Conservation (phyloP, 2,329 filamentous ascomycete genomes). For the Periconia digitata region DNA sequence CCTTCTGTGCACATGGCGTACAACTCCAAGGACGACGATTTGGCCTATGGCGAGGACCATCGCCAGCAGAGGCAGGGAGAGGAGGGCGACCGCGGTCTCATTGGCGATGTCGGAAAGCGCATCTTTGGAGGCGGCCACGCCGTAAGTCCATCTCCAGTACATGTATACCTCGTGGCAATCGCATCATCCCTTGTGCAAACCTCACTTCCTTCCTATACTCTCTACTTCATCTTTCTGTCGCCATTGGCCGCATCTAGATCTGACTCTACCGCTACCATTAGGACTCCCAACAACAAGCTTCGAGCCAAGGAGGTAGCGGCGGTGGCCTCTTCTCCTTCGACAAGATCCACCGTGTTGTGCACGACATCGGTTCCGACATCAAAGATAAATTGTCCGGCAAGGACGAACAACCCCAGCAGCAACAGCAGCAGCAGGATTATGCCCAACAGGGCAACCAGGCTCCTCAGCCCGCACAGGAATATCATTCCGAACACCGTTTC, state of each 20-base stretch:
- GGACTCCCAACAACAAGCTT: conserved; percentile 28
- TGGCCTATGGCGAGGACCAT: conserved; percentile 59
- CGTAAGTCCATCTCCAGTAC: conserved; percentile 20
- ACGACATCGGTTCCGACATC: conserved; percentile 54
- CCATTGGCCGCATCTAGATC: neutral
- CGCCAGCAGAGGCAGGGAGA: conserved; percentile 31
- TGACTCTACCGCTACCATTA: conserved; percentile 5
- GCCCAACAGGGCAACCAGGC: conserved; percentile 18
- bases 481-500: conserved; percentile 53
- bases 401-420: conserved; percentile 50
- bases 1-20: conserved; percentile 30
- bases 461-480: conserved; percentile 38
- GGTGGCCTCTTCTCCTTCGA: conserved; percentile 51
- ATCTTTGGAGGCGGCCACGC: conserved; percentile 40
- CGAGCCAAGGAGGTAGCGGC: conserved; percentile 32
- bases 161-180: conserved; percentile 13
- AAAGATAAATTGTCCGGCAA: conserved; percentile 52
- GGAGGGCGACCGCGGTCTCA: conserved; percentile 52
- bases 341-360: conserved; percentile 57
- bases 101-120: conserved; percentile 56
- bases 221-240: neutral
- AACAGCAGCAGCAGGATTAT: conserved; percentile 32
- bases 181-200: neutral
- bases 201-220: neutral
- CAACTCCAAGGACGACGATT: conserved; percentile 49